Percentiles rank a stretch among this genome's conserved stretches.
Conservation (phyloP, 805 yeast species). For the Pichia phayaonensis region DNA sequence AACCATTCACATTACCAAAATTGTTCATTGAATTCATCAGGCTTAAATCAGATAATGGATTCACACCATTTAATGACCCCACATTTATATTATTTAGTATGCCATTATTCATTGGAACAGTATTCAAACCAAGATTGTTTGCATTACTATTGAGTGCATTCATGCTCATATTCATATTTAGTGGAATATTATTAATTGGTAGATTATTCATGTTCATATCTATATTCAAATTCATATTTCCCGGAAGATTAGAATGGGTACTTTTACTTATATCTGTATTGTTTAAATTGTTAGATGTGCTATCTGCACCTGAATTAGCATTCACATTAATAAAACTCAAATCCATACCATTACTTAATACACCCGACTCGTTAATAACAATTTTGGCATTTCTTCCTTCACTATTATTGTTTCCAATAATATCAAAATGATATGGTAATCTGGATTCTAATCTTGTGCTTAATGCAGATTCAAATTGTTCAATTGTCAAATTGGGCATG, state of each 20-base stretch:
- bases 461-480: constrained; percentile 24
- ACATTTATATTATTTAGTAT: background rate
- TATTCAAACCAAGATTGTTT: background rate
- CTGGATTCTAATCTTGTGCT: constrained; percentile 25
- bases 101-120: background rate
- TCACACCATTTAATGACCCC: background rate
- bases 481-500: constrained; percentile 26
- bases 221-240: background rate
- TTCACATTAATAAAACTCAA: background rate
- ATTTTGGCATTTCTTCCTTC: constrained; percentile 26
- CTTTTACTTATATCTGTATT: background rate
- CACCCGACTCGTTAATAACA: background rate
- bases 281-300: background rate
- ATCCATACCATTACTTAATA: background rate
- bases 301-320: background rate
- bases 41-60: background rate
- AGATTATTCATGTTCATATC: background rate
- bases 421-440: constrained; percentile 32
- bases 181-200: background rate
- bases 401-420: constrained; percentile 40
- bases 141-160: background rate
- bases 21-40: background rate
- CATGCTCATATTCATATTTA: constrained; percentile 6
- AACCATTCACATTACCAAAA: background rate
- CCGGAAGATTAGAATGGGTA: background rate